These are phyloP conservation scores for Neostapfia colusana DNA, from an alignment of 176 grass and related monocot genomes.

Conservation along the genomic window DNA sequence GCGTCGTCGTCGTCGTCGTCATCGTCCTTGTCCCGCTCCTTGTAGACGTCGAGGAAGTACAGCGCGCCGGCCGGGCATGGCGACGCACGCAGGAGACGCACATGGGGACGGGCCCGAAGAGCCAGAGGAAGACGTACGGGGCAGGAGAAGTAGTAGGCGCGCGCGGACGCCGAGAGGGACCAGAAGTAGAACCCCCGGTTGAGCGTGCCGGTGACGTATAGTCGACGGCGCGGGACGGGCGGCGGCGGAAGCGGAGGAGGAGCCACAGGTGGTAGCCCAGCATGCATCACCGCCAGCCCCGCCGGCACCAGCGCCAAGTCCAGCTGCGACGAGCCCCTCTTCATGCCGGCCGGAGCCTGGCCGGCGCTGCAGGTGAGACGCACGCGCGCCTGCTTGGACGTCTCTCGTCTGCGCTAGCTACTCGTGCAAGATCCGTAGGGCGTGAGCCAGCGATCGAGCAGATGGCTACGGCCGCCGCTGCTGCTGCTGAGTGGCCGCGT, in stretches of 20 bases:
- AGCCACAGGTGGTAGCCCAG: conserved; percentile 69
- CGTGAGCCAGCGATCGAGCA: no score
- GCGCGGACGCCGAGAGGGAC: conserved; percentile 59
- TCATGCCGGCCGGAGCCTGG: no score
- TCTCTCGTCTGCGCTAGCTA: no score
- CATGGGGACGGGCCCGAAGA: conserved; percentile 65
- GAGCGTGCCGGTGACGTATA: conserved; percentile 54
- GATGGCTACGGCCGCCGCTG: no score
- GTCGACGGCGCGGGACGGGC: conserved; percentile 26
- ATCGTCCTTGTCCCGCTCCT: conserved; percentile 24
- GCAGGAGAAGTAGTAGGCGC: conserved; percentile 68
- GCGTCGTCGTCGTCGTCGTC: background rate
- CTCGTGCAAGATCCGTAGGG: no score
- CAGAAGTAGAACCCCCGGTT: conserved; percentile 67
- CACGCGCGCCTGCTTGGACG: no score
- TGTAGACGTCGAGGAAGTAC: conserved; percentile 54
- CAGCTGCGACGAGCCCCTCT: background rate
- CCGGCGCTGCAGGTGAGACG: no score
- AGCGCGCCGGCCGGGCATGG: conserved; percentile 42
- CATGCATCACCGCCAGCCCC: conserved; percentile 41
- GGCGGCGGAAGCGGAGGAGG: conserved; percentile 48
- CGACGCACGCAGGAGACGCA: conserved; percentile 28
- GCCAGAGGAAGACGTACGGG: conserved; percentile 70
- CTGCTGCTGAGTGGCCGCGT: no score
- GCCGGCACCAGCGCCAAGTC: conserved; percentile 50